phyloP scores from a whole-genome alignment of 805 yeast species.

The Lipomyces yamadae region DNA sequence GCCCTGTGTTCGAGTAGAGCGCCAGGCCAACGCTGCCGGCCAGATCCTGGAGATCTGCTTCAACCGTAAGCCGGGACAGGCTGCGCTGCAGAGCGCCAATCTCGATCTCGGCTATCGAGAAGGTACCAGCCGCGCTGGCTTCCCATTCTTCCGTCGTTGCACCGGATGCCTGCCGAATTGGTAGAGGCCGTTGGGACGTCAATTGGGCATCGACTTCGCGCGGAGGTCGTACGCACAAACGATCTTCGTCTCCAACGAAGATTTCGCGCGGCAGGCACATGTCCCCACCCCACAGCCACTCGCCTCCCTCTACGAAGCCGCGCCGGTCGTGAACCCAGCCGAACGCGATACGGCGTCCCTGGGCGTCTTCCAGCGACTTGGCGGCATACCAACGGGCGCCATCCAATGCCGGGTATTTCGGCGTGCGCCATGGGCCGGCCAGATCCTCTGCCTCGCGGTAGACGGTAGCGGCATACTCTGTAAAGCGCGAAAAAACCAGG shows the following conservation, averaged over 20 bases:
- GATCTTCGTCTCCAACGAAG: neutral
- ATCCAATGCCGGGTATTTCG: slow-evolving; percentile 1
- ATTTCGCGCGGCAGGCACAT: slow-evolving; percentile 1
- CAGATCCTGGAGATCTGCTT: neutral
- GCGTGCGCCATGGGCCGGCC: slow-evolving; percentile 2
- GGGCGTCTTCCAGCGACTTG: neutral
- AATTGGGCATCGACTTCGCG: slow-evolving; percentile 1
- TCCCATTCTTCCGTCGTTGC: slow-evolving; percentile 1
- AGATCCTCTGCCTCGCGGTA: slow-evolving; percentile 1
- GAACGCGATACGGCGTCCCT: neutral
- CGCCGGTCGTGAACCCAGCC: slow-evolving; percentile 1
- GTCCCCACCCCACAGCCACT: slow-evolving; percentile 1
- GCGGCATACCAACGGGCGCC: neutral
- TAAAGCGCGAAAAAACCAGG: neutral
- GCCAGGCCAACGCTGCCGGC: neutral
- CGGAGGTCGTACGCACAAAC: neutral
- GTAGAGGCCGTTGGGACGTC: neutral
- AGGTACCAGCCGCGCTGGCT: slow-evolving; percentile 1
- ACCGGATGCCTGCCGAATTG: neutral
- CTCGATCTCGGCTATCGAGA: slow-evolving; percentile 1
- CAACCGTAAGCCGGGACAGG: slow-evolving; percentile 1
- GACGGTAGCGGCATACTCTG: slow-evolving; percentile 1
- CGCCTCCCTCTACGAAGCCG: slow-evolving; percentile 1
- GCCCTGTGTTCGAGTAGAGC: neutral
- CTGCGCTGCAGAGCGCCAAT: slow-evolving; percentile 1